These are phyloP conservation scores for Phaeoacremonium minimum DNA, from an alignment of 2,329 filamentous ascomycete species.

Conservation along the genomic window DNA sequence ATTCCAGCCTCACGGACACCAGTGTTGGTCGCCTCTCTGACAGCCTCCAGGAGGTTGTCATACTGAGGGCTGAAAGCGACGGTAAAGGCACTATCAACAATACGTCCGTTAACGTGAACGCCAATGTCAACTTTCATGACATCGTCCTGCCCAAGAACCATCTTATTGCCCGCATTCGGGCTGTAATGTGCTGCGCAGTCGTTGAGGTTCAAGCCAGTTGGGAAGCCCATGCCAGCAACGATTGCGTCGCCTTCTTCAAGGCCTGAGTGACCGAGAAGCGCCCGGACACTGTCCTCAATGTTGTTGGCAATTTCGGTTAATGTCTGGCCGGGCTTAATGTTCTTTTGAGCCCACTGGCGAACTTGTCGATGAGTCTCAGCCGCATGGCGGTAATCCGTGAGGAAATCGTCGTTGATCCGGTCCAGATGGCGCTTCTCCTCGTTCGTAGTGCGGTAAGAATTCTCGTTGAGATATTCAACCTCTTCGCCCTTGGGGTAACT, in stretches of 20 bases:
- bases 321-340: constrained; percentile 72
- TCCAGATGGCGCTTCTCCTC: constrained; percentile 83
- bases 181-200: constrained; percentile 81
- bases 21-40: constrained; percentile 76
- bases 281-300: constrained; percentile 75
- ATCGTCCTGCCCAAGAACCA: constrained; percentile 66
- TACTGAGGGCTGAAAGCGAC: constrained; percentile 71
- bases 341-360: constrained; percentile 73
- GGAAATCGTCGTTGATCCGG: constrained; percentile 72
- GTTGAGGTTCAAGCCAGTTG: constrained; percentile 76
- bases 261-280: constrained; percentile 69
- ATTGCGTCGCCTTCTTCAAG: constrained; percentile 73
- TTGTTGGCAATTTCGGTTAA: constrained; percentile 77
- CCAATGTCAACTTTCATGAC: constrained; percentile 83
- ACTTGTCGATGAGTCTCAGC: constrained; percentile 80
- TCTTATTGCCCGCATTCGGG: constrained; percentile 79
- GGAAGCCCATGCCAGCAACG: constrained; percentile 77
- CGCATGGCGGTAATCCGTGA: constrained; percentile 72
- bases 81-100: constrained; percentile 79
- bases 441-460: constrained; percentile 71
- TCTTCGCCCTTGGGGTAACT: constrained; percentile 75
- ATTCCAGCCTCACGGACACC: constrained; percentile 89
- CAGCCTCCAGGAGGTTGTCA: constrained; percentile 68
- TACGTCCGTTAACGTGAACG: constrained; percentile 74
- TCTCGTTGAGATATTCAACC: constrained; percentile 73